These are phyloP conservation scores for Anisodus acutangulus DNA, from an alignment of 257 asterid species.

Conservation along the genomic window DNA sequence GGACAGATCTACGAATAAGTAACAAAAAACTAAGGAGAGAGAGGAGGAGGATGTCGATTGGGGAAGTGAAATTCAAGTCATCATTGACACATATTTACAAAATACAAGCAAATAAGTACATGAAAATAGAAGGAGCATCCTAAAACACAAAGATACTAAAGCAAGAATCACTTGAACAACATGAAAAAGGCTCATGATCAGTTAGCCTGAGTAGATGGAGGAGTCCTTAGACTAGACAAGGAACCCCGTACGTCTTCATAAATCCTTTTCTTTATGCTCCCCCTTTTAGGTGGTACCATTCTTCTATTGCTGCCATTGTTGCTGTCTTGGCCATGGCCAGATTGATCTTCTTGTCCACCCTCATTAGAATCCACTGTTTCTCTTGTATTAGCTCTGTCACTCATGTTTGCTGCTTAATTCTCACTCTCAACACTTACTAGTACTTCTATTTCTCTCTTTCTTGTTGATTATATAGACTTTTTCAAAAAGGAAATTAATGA, in stretches of 20 bases:
- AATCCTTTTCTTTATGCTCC: accelerated
- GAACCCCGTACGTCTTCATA: neutral
- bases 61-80: neutral
- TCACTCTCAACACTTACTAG: neutral
- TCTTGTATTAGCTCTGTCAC: neutral
- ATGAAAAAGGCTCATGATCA: neutral
- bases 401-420: neutral
- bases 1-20: too few species aligned
- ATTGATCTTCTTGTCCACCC: neutral
- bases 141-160: neutral
- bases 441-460: neutral
- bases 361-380: neutral
- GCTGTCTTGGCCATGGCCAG: neutral
- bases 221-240: neutral
- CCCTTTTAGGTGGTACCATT: neutral
- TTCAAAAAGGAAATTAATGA: neutral
- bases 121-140: neutral
- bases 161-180: neutral
- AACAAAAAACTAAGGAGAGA: neutral
- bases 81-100: neutral
- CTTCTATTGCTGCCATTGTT: neutral
- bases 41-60: neutral
- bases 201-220: neutral
- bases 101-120: neutral
- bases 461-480: neutral